Conservation (phyloP, 2,329 filamentous ascomycete species). For the Phaeosphaeria sp. region DNA sequence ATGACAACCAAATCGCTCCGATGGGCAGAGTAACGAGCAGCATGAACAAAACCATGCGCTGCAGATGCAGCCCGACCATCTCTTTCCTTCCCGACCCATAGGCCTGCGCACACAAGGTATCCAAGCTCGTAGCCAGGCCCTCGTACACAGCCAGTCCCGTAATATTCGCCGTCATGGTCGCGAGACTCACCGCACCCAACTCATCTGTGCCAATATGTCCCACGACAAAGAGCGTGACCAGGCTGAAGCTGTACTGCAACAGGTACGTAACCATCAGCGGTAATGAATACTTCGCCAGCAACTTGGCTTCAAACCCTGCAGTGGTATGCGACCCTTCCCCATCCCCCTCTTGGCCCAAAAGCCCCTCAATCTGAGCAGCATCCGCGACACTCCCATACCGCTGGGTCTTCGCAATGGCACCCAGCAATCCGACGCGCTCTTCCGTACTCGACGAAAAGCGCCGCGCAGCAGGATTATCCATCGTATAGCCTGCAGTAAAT, state of each 20-base stretch:
- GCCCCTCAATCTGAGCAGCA: slow-evolving; percentile 33
- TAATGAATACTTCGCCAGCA: slow-evolving; percentile 52
- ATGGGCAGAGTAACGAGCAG: slow-evolving; percentile 57
- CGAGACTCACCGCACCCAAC: slow-evolving; percentile 60
- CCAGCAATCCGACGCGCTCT: slow-evolving; percentile 33
- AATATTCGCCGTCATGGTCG: slow-evolving; percentile 62
- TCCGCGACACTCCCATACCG: slow-evolving; percentile 38
- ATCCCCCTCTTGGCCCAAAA: slow-evolving; percentile 29
- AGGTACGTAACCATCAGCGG: slow-evolving; percentile 62
- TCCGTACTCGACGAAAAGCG: slow-evolving; percentile 39
- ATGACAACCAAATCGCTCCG: slow-evolving; percentile 57
- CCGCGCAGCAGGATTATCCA: slow-evolving; percentile 40
- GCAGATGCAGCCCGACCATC: slow-evolving; percentile 60
- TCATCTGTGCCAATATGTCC: slow-evolving; percentile 61
- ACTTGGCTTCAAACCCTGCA: slow-evolving; percentile 34
- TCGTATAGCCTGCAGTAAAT: slow-evolving; percentile 29
- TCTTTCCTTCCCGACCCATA: slow-evolving; percentile 58
- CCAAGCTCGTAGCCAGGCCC: slow-evolving; percentile 59
- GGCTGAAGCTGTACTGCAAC: slow-evolving; percentile 60
- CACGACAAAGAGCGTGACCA: slow-evolving; percentile 60
- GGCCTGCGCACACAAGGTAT: slow-evolving; percentile 60
- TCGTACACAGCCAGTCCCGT: slow-evolving; percentile 59
- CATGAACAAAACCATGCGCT: slow-evolving; percentile 61
- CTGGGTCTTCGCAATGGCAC: slow-evolving; percentile 23
- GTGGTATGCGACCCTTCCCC: slow-evolving; percentile 32